Conservation (phyloP, 352 stramenopile genomes). For the Pythium diclinum region DNA sequence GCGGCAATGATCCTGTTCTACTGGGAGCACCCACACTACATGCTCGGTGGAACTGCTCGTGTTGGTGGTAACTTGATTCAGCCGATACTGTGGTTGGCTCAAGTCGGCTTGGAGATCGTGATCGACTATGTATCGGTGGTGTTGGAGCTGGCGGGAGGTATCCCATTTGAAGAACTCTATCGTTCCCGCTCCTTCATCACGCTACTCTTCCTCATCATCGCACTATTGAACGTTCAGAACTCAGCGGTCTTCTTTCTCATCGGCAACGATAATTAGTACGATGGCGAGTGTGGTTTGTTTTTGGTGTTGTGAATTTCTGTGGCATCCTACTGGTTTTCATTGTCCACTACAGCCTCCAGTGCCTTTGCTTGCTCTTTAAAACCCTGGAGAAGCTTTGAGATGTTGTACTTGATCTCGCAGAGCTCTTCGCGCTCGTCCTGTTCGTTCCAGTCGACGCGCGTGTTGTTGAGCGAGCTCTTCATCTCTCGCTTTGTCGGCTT, state of each 20-base stretch:
- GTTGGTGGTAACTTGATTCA: neutral
- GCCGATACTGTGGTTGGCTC: neutral
- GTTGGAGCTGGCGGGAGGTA: conserved; percentile 2
- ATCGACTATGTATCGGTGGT: conserved; percentile 9
- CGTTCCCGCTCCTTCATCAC: neutral
- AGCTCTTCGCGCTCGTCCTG: conserved; percentile 58
- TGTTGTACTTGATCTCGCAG: conserved; percentile 61
- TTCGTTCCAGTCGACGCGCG: conserved; percentile 47
- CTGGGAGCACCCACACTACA: conserved; percentile 34
- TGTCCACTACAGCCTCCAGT: conserved; percentile 27
- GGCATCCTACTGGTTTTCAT: conserved; percentile 17
- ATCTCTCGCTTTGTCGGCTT: conserved; percentile 10
- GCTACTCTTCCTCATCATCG: conserved; percentile 14
- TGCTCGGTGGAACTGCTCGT: neutral
- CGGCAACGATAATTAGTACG: neutral
- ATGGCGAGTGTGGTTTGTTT: neutral
- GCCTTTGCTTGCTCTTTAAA: conserved; percentile 60
- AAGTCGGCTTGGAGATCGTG: conserved; percentile 11
- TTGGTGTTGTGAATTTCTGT: neutral
- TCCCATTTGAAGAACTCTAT: conserved; percentile 5
- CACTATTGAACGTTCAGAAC: conserved; percentile 8
- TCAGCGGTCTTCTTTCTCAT: conserved; percentile 8
- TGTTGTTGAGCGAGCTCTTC: conserved; percentile 6
- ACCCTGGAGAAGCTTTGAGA: conserved; percentile 51
- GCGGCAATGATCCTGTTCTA: conserved; percentile 35